Evolutionary conservation across 495 filamentous ascomycete species (phyloP).

Genomic region (Jackrogersella minutella): DNA sequence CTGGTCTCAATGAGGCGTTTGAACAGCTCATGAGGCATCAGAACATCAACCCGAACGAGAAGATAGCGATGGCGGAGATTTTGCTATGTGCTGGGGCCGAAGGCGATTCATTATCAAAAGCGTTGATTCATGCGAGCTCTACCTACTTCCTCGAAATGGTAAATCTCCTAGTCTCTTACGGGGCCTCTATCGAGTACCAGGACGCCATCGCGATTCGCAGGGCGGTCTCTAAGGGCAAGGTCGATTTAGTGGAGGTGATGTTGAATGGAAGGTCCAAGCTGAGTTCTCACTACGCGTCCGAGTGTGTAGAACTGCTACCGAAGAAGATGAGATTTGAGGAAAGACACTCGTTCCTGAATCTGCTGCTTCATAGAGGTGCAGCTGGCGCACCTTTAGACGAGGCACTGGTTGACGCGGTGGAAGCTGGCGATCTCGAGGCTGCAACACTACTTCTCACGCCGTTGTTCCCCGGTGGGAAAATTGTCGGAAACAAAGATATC

Average conservation of each 20-base stretch:
- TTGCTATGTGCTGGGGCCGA: conserved; percentile 56
- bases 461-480: conserved; percentile 45
- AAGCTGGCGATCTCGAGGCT: conserved; percentile 50
- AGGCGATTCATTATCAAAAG: conserved; percentile 50
- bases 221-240: conserved; percentile 48
- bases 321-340: conserved; percentile 53
- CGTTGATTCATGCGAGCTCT: conserved; percentile 49
- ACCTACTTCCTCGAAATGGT: conserved; percentile 56
- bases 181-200: conserved; percentile 56
- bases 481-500: conserved; percentile 31
- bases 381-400: conserved; percentile 48
- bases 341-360: conserved; percentile 48
- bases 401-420: conserved; percentile 51
- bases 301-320: conserved; percentile 53
- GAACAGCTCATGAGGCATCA: conserved; percentile 47
- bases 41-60: conserved; percentile 53
- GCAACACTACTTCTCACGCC: conserved; percentile 53
- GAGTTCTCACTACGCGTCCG: conserved; percentile 50
- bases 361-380: conserved; percentile 54
- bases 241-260: conserved; percentile 52
- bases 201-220: conserved; percentile 49
- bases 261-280: conserved; percentile 46
- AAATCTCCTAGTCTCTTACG: conserved; percentile 52
- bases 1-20: conserved; percentile 52
- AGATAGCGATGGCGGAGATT: conserved; percentile 53